Conservation (phyloP, 768 basidiomycete genomes). For the Termitomyces sp. region DNA sequence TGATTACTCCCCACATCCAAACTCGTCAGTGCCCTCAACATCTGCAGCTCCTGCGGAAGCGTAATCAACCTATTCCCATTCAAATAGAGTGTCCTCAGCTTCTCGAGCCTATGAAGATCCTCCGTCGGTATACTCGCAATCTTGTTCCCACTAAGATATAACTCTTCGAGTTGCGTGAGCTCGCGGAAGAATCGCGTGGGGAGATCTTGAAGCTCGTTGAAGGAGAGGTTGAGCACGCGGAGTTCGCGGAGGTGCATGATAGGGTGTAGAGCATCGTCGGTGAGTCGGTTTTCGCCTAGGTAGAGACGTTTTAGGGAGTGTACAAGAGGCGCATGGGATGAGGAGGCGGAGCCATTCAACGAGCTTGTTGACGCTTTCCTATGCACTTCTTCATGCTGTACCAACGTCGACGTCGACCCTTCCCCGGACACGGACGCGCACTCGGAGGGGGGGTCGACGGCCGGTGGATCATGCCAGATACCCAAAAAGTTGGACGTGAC, state of each 20-base stretch:
- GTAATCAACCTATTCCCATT: constrained; percentile 95
- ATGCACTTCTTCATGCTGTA: constrained; percentile 18
- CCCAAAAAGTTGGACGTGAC: constrained; percentile 84
- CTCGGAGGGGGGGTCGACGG: constrained; percentile 3
- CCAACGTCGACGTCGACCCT: constrained; percentile 8
- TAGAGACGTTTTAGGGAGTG: constrained; percentile 74
- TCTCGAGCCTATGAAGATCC: constrained; percentile 70
- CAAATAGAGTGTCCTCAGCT: constrained; percentile 73
- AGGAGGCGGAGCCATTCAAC: constrained; percentile 15
- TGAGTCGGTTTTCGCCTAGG: constrained; percentile 86
- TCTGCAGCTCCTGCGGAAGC: constrained; percentile 85
- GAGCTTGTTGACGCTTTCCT: constrained; percentile 34
- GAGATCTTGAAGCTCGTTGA: constrained; percentile 91
- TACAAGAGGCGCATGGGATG: constrained; percentile 39
- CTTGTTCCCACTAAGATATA: constrained; percentile 96
- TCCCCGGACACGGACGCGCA: background rate
- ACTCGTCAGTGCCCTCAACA: constrained; percentile 71
- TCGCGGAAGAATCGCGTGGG: constrained; percentile 75
- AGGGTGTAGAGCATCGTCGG: constrained; percentile 73
- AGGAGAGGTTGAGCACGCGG: constrained; percentile 83
- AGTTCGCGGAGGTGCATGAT: constrained; percentile 77
- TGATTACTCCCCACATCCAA: constrained; percentile 93
- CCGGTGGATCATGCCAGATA: constrained; percentile 64
- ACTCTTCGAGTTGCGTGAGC: constrained; percentile 68
- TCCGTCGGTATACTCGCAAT: constrained; percentile 87